Evolutionary conservation across 768 basidiomycete genomes (phyloP).

Genomic region (Phlebiopsis gigantea): DNA sequence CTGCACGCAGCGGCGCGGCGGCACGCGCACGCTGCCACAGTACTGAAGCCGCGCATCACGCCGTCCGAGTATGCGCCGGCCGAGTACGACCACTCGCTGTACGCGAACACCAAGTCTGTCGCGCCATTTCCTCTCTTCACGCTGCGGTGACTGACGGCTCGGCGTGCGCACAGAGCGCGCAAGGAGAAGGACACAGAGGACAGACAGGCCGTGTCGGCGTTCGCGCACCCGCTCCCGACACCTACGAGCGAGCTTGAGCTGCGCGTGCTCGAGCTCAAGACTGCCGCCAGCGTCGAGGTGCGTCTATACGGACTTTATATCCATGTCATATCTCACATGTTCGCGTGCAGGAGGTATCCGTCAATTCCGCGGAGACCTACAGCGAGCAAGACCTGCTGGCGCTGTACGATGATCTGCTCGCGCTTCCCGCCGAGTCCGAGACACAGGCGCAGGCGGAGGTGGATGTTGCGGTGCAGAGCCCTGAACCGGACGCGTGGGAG

Average conservation of each 20-base stretch:
- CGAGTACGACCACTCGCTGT: not conserved
- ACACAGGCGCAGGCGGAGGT: conserved; percentile 8
- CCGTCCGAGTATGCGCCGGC: not conserved
- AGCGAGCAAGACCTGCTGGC: conserved; percentile 33
- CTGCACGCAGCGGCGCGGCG: not conserved
- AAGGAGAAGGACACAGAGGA: not conserved
- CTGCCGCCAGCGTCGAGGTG: conserved; percentile 6
- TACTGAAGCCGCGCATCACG: not conserved
- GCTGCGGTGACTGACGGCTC: too few species aligned
- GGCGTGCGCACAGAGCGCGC: not conserved
- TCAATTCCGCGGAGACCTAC: conserved; percentile 18
- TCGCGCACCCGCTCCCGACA: not conserved
- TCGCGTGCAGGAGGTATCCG: not conserved
- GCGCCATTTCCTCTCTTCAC: too few species aligned
- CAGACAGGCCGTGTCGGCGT: not conserved
- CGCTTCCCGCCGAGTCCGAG: conserved; percentile 15
- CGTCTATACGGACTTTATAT: not conserved
- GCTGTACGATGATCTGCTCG: conserved; percentile 38
- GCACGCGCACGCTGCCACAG: conserved; percentile 6
- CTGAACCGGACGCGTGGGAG: too few species aligned
- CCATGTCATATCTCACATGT: not conserved
- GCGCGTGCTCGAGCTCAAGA: conserved; percentile 18
- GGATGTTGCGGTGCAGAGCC: too few species aligned
- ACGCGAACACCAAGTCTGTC: too few species aligned
- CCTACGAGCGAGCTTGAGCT: conserved; percentile 15